Evolutionary conservation across 768 basidiomycete genomes (phyloP).

Genomic region (Lepiota venenata): DNA sequence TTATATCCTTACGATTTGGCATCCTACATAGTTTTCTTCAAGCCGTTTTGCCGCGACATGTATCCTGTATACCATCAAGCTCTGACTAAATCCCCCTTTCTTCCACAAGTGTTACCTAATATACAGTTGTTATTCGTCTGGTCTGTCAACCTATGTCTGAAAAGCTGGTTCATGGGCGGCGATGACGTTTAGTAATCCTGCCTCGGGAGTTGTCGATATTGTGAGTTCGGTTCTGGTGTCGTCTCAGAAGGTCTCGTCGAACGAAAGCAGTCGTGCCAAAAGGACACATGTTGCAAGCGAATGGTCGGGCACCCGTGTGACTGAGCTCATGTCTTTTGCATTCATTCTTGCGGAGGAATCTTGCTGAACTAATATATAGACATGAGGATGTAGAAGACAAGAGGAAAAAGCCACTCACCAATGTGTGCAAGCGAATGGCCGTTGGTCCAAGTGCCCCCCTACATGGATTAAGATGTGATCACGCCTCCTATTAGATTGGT

Average conservation of each 20-base stretch:
- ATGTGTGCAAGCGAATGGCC: constrained; percentile 59
- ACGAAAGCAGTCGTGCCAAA: constrained; percentile 49
- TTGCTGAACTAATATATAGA: constrained; percentile 40
- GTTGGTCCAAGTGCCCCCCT: constrained; percentile 67
- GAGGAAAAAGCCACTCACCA: constrained; percentile 44
- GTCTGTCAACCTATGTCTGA: neutral
- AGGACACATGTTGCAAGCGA: constrained; percentile 52
- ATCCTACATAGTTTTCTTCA: too few species aligned
- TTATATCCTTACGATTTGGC: too few species aligned
- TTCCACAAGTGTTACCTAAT: constrained; percentile 1
- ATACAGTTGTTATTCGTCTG: neutral
- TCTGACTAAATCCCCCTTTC: constrained; percentile 2
- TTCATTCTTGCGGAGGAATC: constrained; percentile 73
- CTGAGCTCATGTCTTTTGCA: constrained; percentile 73
- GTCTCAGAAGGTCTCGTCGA: constrained; percentile 64
- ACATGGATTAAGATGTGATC: constrained; percentile 77
- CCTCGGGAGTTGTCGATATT: constrained; percentile 25
- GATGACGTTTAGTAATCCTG: constrained; percentile 25
- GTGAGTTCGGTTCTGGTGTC: constrained; percentile 62
- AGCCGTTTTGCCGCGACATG: too few species aligned
- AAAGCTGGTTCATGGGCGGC: neutral
- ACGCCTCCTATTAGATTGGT: constrained; percentile 65
- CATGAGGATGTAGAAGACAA: neutral
- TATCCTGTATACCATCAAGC: constrained; percentile 9
- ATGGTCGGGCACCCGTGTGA: constrained; percentile 59